These are phyloP conservation scores for Lodderomyces oxycetoniae DNA, from an alignment of 1,139 yeast species.

Conservation along the genomic window DNA sequence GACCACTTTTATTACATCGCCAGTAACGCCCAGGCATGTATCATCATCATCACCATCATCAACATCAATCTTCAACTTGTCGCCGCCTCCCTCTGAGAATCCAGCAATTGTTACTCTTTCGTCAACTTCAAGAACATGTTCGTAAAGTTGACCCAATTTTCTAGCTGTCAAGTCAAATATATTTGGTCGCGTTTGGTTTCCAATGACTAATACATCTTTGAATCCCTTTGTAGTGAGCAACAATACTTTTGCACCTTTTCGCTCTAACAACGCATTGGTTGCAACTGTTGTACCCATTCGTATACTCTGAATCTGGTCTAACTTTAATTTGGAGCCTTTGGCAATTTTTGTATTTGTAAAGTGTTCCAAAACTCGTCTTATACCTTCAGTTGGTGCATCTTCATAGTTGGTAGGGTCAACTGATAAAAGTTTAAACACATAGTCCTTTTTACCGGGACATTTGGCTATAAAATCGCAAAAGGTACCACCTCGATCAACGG, in stretches of 20 bases:
- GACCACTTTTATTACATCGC: conserved; percentile 32
- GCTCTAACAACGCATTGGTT: conserved; percentile 39
- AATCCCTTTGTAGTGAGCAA: conserved; percentile 50
- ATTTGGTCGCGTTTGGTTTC: conserved; percentile 38
- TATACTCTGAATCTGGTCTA: conserved; percentile 29
- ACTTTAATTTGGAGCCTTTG: conserved; percentile 26
- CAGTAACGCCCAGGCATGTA: conserved; percentile 28
- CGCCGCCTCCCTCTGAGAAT: conserved; percentile 42
- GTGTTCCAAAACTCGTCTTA: conserved; percentile 66
- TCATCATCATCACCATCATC: conserved; percentile 13
- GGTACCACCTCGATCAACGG: conserved; percentile 72
- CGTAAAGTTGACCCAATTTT: conserved; percentile 33
- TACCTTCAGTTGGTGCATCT: conserved; percentile 92
- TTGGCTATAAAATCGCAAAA: conserved; percentile 76
- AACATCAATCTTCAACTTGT: conserved; percentile 19
- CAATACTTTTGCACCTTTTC: conserved; percentile 51
- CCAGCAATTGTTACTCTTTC: conserved; percentile 39
- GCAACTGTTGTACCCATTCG: conserved; percentile 42
- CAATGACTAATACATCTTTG: conserved; percentile 42
- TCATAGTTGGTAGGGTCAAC: conserved; percentile 82
- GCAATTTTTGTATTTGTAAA: conserved; percentile 46
- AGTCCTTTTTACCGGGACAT: conserved; percentile 35
- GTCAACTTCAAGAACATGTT: conserved; percentile 35
- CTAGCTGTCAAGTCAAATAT: conserved; percentile 36
- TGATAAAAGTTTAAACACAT: conserved; percentile 62